Evolutionary conservation across 169 alveolate genomes (phyloP).

Genomic region (Plasmodium gaboni): DNA sequence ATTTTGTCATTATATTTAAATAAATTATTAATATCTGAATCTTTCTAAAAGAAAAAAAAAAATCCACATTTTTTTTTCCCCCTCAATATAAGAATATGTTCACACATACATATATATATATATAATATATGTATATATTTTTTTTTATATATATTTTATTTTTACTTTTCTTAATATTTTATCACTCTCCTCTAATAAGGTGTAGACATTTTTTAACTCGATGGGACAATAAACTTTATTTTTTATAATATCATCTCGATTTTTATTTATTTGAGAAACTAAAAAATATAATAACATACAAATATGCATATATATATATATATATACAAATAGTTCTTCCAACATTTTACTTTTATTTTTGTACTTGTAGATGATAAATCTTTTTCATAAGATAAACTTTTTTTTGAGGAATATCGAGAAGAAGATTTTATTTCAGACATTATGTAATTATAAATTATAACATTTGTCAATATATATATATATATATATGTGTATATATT

Average conservation of each 20-base stretch:
- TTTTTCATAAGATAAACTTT: conserved; percentile 51
- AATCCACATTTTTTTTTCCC: too few relatives aligned
- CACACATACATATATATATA: conserved; percentile 12
- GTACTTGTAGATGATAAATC: conserved; percentile 66
- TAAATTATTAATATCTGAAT: neutral
- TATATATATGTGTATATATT: neutral
- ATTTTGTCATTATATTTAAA: conserved; percentile 19
- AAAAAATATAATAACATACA: neutral
- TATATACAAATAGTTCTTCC: too few relatives aligned
- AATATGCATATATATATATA: too few relatives aligned
- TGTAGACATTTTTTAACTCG: conserved; percentile 64
- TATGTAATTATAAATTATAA: too few relatives aligned
- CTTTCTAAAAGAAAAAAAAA: conserved; percentile 11
- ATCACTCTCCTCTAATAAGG: conserved; percentile 47
- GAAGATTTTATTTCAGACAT: conserved; percentile 57
- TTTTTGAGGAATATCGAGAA: conserved; percentile 46
- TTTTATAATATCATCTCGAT: conserved; percentile 63
- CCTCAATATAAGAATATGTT: neutral
- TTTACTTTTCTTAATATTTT: conserved; percentile 34
- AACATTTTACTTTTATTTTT: neutral
- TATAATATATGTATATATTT: neutral
- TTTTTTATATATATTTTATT: neutral
- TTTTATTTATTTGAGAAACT: conserved; percentile 50
- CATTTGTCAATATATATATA: too few relatives aligned
- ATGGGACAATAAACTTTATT: conserved; percentile 68